Base-by-base conservation (phyloP, 2,329 filamentous ascomycete species). In the Diaporthe nobilis region DNA sequence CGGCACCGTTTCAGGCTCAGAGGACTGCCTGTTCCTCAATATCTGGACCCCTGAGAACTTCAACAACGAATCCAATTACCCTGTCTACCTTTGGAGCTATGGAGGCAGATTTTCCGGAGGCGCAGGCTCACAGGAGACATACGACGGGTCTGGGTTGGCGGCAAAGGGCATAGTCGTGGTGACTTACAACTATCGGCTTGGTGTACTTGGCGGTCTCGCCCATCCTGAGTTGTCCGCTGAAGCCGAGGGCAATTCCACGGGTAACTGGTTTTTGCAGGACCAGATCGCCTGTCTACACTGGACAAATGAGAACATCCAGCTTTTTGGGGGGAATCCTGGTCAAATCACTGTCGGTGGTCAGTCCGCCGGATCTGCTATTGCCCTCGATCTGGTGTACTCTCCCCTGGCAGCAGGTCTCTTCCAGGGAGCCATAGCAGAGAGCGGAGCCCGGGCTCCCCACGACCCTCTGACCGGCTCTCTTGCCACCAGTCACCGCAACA, bases 171-270 rank as follows among this genome's bases (percentile, higher is more conserved):
- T 95, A 34, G 85, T 96, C 0, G 90, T 95, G 0, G 92, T 95
- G 1, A 92, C 88, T 15, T 89, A 94, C 83, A 95, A 95, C 83
- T 95, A 95, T 81, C 91, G 94, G 6, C 92, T 96, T 17, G 93
- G 94, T 0, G 88, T 90, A 0, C 95, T 92, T 78, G 94, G 94
- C 0, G 96, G 95, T 80, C 86, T 96, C 12, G 90, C 90, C 2
- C 87, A 90, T 72, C 84, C 89, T n/a, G 88, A 93, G 79, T 80
- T 78, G 78, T 88, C 90, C 2, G 71, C 25, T 4, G 71, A 72
- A 58, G 28, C 22, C 8, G n/a, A 51, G 3, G 53, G 58, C 31
- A 68, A 68, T 42, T 51, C 31, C 37, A 90, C 88, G 74, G 81
- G 92, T 51, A 95, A 95, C 81, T 92, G 91, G 78, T 94, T 94